phyloP scores from a whole-genome alignment of 768 basidiomycete genomes.

The Peribolospora baueri region DNA sequence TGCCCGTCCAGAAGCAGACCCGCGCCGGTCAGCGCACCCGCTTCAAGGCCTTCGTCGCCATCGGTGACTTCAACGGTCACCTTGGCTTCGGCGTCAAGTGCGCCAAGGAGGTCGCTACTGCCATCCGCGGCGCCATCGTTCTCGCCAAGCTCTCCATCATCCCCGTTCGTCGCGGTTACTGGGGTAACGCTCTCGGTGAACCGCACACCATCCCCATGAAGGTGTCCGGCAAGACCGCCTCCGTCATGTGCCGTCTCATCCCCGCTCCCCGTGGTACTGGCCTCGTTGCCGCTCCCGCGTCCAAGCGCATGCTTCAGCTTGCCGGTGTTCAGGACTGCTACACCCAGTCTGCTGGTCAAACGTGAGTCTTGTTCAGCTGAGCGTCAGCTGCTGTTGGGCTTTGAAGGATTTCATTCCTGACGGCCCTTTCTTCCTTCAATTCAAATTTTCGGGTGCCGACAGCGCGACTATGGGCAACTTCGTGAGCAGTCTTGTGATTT shows the following conservation, averaged over 20 bases:
- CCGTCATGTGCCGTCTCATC: conserved; percentile 96
- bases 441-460: neutral
- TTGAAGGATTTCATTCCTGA: neutral
- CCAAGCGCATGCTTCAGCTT: conserved; percentile 83
- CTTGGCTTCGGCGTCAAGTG: conserved; percentile 99
- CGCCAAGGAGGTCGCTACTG: conserved; percentile 98
- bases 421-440: neutral
- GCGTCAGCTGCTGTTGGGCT: neutral
- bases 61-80: conserved; percentile 95
- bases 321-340: conserved; percentile 96
- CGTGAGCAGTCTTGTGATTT: conserved; percentile 84
- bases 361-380: conserved; percentile 15
- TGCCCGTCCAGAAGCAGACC: conserved; percentile 99
- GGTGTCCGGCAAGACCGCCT: conserved; percentile 93
- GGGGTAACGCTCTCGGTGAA: conserved; percentile 96
- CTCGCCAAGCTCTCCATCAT: conserved; percentile 93
- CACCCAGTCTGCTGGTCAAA: conserved; percentile 93
- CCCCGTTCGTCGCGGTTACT: conserved; percentile 96
- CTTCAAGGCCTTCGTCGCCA: conserved; percentile 99
- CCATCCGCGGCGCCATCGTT: conserved; percentile 98
- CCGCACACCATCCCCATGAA: conserved; percentile 98
- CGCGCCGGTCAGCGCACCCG: conserved; percentile 97
- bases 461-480: conserved; percentile 58
- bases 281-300: conserved; percentile 96
- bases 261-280: conserved; percentile 97